A percentile compares a stretch with the other conserved stretches of the same genome.
phyloP scores from a whole-genome alignment of 495 filamentous ascomycete species.

The Astrothelium subdiscretum region DNA sequence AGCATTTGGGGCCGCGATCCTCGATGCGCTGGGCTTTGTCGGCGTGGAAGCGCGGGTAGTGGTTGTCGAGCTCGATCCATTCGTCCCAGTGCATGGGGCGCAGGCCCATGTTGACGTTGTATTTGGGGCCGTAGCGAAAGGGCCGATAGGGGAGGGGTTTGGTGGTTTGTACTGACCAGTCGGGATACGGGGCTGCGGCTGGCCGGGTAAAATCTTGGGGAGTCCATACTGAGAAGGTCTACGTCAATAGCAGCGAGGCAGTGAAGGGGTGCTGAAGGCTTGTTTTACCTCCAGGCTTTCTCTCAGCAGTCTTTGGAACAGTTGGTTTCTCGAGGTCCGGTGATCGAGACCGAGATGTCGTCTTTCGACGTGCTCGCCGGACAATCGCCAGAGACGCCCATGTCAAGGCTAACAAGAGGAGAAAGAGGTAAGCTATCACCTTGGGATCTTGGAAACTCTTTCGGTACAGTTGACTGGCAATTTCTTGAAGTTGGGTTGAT shows the following conservation, averaged over 20 bases:
- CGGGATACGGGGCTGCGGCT: constrained; percentile 49
- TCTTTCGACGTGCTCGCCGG: background rate
- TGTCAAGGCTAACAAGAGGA: constrained; percentile 6
- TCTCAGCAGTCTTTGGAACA: constrained; percentile 12
- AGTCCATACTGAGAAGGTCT: constrained; percentile 45
- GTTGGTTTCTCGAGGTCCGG: constrained; percentile 27
- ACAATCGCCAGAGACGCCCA: constrained; percentile 3
- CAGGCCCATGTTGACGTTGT: constrained; percentile 76
- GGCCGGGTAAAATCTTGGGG: constrained; percentile 60
- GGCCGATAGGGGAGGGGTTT: constrained; percentile 77
- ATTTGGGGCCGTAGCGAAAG: constrained; percentile 69
- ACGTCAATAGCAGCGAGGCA: background rate
- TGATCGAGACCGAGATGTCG: constrained; percentile 11
- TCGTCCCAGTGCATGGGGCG: constrained; percentile 66
- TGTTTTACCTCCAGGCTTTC: constrained; percentile 25
- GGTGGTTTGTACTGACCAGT: constrained; percentile 60
- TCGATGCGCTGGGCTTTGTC: constrained; percentile 60
- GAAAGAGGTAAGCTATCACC: constrained; percentile 9
- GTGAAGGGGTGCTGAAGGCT: background rate
- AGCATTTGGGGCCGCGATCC: constrained; percentile 61
- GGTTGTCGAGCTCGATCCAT: constrained; percentile 85
- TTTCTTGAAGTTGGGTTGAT: background rate
- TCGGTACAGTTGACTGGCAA: background rate
- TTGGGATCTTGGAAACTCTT: constrained; percentile 6
- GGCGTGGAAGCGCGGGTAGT: constrained; percentile 65